Evolutionary conservation across 73 alveolate species (phyloP).

Genomic region (Paramecium biaurelia): DNA sequence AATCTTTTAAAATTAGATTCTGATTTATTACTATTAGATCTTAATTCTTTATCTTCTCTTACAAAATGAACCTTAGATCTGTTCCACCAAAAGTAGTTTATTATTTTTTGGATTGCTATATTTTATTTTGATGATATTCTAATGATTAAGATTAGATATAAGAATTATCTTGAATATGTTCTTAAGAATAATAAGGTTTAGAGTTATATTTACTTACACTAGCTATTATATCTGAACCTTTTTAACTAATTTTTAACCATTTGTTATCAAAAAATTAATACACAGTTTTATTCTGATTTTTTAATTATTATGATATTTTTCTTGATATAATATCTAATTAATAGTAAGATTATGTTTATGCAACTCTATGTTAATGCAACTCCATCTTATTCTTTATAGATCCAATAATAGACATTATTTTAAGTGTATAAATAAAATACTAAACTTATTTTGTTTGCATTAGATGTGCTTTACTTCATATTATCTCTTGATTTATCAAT

Average conservation of each 20-base stretch:
- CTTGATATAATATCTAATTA: too few relatives aligned
- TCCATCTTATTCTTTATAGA: too few relatives aligned
- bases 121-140: not conserved
- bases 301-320: too few relatives aligned
- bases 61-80: not conserved
- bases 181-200: not conserved
- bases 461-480: too few relatives aligned
- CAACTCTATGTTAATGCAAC: too few relatives aligned
- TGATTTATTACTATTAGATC: not conserved
- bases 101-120: not conserved
- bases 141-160: not conserved
- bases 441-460: too few relatives aligned
- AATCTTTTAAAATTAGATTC: not conserved
- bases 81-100: not conserved
- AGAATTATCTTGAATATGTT: not conserved
- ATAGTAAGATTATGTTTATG: too few relatives aligned
- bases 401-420: too few relatives aligned
- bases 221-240: not conserved
- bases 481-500: too few relatives aligned
- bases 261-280: too few relatives aligned
- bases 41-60: not conserved
- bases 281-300: too few relatives aligned
- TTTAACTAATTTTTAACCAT: not conserved
- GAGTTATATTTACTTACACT: not conserved
- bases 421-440: not conserved